These are phyloP conservation scores for Leptosphaerulina australis DNA, from an alignment of 2,329 filamentous ascomycete genomes.

Conservation along the genomic window DNA sequence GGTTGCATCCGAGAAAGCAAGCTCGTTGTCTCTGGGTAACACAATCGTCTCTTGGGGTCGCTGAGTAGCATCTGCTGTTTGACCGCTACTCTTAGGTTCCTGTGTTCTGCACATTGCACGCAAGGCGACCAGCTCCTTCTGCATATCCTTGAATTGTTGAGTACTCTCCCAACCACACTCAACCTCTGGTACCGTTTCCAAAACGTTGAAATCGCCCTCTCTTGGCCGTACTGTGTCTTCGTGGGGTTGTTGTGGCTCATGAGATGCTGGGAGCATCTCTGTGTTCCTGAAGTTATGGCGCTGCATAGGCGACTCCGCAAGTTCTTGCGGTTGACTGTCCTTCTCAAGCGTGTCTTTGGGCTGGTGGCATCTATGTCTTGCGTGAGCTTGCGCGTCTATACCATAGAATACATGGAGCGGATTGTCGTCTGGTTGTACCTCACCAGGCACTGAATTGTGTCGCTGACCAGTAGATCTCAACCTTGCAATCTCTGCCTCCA, in stretches of 20 bases:
- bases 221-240: not conserved
- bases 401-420: conserved; percentile 10
- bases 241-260: not conserved
- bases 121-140: conserved; percentile 6
- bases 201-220: conserved; percentile 9
- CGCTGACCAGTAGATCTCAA: not conserved
- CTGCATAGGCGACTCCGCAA: not conserved
- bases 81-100: not conserved
- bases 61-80: conserved; percentile 5
- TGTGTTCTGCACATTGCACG: conserved; percentile 14
- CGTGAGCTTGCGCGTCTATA: not conserved
- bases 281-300: not conserved
- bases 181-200: not conserved
- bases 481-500: conserved; percentile 17
- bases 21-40: not conserved
- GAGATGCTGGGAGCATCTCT: not conserved
- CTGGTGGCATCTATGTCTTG: not conserved
- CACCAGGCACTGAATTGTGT: not conserved
- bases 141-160: conserved; percentile 14
- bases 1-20: conserved; percentile 10
- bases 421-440: not conserved
- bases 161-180: conserved; percentile 8
- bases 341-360: not conserved
- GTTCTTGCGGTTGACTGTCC: not conserved
- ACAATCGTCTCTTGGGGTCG: conserved; percentile 2